Percentiles rank a stretch among this genome's conserved stretches.
These are phyloP conservation scores for Castanospermum australe DNA, from an alignment of 306 rosid genomes.

Conservation along the genomic window DNA sequence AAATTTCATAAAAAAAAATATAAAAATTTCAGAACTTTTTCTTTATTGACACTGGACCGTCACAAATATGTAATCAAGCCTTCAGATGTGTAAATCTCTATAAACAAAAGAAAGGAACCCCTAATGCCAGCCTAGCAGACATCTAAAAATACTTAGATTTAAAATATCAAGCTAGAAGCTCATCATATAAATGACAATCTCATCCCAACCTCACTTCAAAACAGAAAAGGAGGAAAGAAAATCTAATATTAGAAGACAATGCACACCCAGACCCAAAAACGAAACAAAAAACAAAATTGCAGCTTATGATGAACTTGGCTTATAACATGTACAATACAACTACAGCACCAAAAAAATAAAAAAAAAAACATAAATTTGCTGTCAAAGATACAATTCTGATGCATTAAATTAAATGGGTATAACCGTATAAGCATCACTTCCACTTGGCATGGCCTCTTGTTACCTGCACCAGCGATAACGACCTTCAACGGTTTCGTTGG, in stretches of 20 bases:
- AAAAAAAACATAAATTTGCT: neutral
- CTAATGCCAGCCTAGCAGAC: neutral
- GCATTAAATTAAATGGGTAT: neutral
- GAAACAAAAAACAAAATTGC: no score
- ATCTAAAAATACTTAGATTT: neutral
- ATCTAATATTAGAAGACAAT: neutral
- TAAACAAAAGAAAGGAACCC: neutral
- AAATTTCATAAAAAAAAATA: conserved; percentile 4
- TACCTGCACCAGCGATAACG: conserved; percentile 97
- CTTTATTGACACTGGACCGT: neutral
- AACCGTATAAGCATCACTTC: neutral
- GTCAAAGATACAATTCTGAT: neutral
- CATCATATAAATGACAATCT: neutral
- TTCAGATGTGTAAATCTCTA: neutral
- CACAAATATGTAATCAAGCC: neutral
- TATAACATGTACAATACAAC: neutral
- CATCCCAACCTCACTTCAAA: neutral
- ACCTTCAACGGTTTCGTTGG: conserved; percentile 74
- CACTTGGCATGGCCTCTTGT: neutral
- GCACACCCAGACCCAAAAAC: no score
- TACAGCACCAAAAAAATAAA: no score
- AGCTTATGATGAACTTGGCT: neutral
- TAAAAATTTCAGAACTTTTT: neutral
- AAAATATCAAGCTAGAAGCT: neutral
- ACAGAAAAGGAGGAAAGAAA: neutral